Evolutionary conservation across 129 eudicot species (phyloP), one percentile per base, ranked within the genome.

Genomic region (Chrysanthemum makinoi): DNA sequence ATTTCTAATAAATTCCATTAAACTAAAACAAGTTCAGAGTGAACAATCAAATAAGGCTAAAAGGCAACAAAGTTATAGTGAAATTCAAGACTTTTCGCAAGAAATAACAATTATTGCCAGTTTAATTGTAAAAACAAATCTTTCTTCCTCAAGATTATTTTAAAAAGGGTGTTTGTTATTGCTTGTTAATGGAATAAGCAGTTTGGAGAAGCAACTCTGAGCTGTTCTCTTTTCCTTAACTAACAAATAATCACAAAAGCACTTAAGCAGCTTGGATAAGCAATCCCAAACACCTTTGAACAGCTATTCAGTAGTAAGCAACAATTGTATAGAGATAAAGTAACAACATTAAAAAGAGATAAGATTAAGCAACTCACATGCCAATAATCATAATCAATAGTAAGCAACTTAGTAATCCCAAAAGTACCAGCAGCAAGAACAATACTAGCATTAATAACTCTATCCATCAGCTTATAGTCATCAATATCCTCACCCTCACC

Each of bases 321-420:
- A 35, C 9, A 6, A 35, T 6, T 39, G 9, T 30, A 30, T 28
- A 39, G 7, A 6, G 46, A 39, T 39, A 39, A 39, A 6, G 10
- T 39, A 39, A 39, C 46, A 39, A 39, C 7, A 6, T 1, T 39
- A 6, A 8, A 39, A 39, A 39, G 35, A 68, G 10, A 22, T 14
- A 18, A 50, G 64, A 70, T 4, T 2, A 2, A 65, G 3, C 33
- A 76, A 89, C 97, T 90, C 63, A 95, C 99, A 80, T 95, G 99
- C 99, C 99, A 95, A 58, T 90, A 95, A 79, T 95, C 97, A 80
- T 76, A 91, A 57, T 95, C 99, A 64, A 95, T 88, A 13, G 99
- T 90, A 74, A 95, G 91, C 86, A 90, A 71, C 64, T 90, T 95
- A n/a, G 97, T 90, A 60, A 95, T 80, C 11, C 97, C 96, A 81